Base-by-base conservation (phyloP, 2,329 filamentous ascomycete genomes). In the Neopestalotiopsis clavispora region DNA sequence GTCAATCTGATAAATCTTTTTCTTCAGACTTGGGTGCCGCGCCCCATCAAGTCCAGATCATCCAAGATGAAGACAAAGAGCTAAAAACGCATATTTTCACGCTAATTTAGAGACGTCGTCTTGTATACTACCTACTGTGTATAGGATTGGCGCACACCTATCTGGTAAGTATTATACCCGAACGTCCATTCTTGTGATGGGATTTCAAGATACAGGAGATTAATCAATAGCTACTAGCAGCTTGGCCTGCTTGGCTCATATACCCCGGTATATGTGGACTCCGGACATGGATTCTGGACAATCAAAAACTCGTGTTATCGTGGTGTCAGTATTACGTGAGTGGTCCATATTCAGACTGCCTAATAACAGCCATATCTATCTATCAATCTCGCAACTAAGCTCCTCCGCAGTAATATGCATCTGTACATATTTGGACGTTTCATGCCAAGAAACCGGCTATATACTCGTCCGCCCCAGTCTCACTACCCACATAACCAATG, bases 401-500 rank as follows among this genome's bases (percentile, higher is more conserved):
- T 17, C 14, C 3, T 49, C 14, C 40, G 17, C n/a, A 28, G 23
- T 28, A 28, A 49, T 7, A 30, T 58, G 56, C 28, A 12, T 58
- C 14, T 30, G 4, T 30, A 58, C 56, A 58, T 7, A 58, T 23
- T 30, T 59, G 17, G n/a, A 59, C 57, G 4, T 14, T 59, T 28
- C 13, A 23, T 23, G 40, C 30, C n/a, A 61, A 64, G 42, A 63
- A 23, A n/a, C 57, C 42, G 20, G 23, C 13, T 45, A 69, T 52
- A 57, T 80, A 80, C 34, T 70, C 65, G 49, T 70, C 73, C 72
- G 75, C 78, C n/a, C 74, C 75, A 65, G 71, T 57, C 69, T 72
- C 68, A 52, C 68, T 68, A 17, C 78, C 77, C 20, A 80, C 78
- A 65, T 75, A 78, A 14, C 80, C 80, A 69, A 82, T 76, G 64